Evolutionary conservation across 1,284 basidiomycete species (phyloP), one percentile per base, ranked within the genome.

Genomic region (Fomitiporia mediterranea): DNA sequence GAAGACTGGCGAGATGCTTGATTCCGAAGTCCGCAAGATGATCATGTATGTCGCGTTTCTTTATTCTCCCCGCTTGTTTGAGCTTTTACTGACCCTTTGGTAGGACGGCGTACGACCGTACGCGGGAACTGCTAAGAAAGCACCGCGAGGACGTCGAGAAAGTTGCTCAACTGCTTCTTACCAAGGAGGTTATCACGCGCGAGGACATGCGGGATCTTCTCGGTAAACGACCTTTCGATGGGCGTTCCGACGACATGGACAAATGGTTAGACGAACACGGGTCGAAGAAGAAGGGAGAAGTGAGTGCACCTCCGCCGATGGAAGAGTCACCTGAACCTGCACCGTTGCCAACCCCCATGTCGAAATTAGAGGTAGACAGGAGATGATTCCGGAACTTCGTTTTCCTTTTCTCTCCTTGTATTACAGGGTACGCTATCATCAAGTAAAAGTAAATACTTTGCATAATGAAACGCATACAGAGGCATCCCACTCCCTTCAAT

Each of bases 131-230:
- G 9, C 74, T 99, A 56, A 90, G 80, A 1, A 79, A 89, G 63
- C 91, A 97, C 70, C 83, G 83, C 61, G 87, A 80, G 21, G 89
- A 95, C 61, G 94, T 99, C 1, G 93, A 98, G 73, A 96, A 95
- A 74, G 92, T 99, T 11, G 96, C 96, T 0, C 77, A 91, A 70
- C 72, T 93, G 37, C 76, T 99, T 43, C 76, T 99, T 17, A 84
- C 94, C 70, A 96, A 94, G 74, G 96, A 99, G 72, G 91, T 98
- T 23, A 88, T 99, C 60, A 96, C 91, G 47, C 83, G 94, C 39
- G 89, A 92, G 78, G 90, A 94, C 65, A 96, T 95, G 92, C 86
- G 92, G 60, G 71, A 79, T 34, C 74, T 94, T 23, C 80, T 97
- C 35, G 94, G 94, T 47, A 86, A 86, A 64, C 83, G 94, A 46